A percentile compares a stretch with the other conserved stretches of the same genome.
These are phyloP conservation scores for Vicia faba DNA, from an alignment of 306 rosid species.

Conservation along the genomic window DNA sequence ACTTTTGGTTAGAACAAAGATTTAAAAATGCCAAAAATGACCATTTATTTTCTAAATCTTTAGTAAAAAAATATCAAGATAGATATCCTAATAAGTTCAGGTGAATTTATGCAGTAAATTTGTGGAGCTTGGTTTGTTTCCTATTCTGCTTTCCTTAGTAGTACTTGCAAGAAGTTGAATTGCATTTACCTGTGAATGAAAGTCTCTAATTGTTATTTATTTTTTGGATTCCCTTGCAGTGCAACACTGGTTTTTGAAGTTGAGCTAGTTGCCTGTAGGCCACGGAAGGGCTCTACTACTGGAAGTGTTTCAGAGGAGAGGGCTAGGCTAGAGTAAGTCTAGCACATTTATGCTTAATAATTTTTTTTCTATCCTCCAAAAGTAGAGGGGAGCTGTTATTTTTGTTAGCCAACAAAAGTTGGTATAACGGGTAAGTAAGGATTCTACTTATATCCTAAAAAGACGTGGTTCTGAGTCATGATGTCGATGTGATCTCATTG, in stretches of 20 bases:
- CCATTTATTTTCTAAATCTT: conserved; percentile 9
- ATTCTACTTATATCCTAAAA: background rate
- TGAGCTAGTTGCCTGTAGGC: conserved; percentile 88
- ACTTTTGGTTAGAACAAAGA: background rate
- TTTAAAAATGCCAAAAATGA: background rate
- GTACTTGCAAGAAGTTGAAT: background rate
- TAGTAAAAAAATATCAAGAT: conserved; percentile 3
- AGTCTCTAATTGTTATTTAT: background rate
- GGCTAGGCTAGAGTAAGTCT: conserved; percentile 90
- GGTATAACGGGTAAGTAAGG: no score
- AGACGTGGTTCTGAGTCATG: background rate
- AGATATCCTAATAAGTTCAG: conserved; percentile 1
- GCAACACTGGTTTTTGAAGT: conserved; percentile 92
- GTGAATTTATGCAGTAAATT: conserved; percentile 9
- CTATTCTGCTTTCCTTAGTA: background rate
- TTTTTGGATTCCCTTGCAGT: conserved; percentile 47
- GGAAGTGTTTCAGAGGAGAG: conserved; percentile 95
- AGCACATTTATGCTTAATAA: background rate
- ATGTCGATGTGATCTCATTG: background rate
- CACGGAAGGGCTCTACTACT: conserved; percentile 83
- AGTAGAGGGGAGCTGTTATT: background rate
- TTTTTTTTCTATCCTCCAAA: background rate
- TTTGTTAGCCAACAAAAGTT: no score
- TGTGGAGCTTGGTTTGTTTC: background rate
- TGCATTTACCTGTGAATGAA: conserved; percentile 16